Conservation (phyloP, 2,329 filamentous ascomycete genomes). For the Trichoderma sp. region DNA sequence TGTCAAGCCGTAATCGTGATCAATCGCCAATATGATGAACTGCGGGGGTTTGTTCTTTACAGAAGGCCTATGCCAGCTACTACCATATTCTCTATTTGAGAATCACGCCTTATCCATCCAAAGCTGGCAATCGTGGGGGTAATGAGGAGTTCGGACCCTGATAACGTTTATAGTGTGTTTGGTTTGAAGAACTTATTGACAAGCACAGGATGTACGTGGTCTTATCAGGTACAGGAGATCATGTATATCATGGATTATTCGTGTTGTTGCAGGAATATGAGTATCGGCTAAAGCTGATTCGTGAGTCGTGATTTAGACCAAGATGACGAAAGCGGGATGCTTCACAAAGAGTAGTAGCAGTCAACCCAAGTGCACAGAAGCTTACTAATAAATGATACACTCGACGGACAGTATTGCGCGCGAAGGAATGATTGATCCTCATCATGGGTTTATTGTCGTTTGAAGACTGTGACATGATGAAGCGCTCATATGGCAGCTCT, state of each 20-base stretch:
- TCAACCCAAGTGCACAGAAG: neutral
- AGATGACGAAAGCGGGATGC: constrained; percentile 24
- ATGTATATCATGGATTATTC: neutral
- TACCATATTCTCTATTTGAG: neutral
- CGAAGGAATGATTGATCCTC: neutral
- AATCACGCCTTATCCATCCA: constrained; percentile 9
- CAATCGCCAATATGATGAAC: constrained; percentile 16
- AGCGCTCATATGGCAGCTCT: neutral
- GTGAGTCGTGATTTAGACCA: constrained; percentile 23
- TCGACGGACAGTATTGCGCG: neutral
- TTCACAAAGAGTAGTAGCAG: neutral
- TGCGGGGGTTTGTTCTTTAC: constrained; percentile 9
- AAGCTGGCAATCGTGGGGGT: constrained; percentile 13
- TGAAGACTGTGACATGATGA: neutral
- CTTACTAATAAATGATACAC: constrained; percentile 8
- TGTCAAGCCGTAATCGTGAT: constrained; percentile 4
- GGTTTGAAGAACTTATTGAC: neutral
- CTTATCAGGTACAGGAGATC: neutral
- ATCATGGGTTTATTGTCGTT: too few species aligned
- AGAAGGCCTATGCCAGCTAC: neutral
- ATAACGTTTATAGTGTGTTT: neutral
- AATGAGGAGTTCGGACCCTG: neutral
- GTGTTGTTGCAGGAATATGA: neutral
- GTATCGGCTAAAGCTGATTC: constrained; percentile 15
- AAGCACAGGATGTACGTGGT: neutral